A percentile compares a stretch with the other conserved stretches of the same genome.
Conservation (phyloP, 495 filamentous ascomycete genomes). For the Xanthoparmelia taractica region DNA sequence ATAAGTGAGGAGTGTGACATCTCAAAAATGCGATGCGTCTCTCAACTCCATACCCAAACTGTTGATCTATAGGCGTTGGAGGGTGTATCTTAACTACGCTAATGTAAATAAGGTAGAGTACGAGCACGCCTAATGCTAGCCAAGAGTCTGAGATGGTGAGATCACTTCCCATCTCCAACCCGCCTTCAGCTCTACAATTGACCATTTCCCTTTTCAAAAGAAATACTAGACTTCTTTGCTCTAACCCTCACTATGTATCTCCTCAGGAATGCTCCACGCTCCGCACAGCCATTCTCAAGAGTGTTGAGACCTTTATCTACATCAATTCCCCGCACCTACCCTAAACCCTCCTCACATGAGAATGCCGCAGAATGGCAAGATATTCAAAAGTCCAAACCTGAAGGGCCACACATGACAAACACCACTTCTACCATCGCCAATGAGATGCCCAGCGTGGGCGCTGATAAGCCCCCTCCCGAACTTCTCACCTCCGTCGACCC, state of each 20-base stretch:
- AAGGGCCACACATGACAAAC: constrained; percentile 57
- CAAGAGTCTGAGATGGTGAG: too few relatives aligned
- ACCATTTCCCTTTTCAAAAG: not conserved
- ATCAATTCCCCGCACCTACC: constrained; percentile 15
- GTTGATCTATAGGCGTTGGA: too few relatives aligned
- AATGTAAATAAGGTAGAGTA: too few relatives aligned
- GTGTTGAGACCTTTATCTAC: constrained; percentile 20
- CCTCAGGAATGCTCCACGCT: not conserved
- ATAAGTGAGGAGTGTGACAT: too few relatives aligned
- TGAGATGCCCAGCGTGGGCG: constrained; percentile 52
- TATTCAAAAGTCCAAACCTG: constrained; percentile 45
- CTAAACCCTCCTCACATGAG: constrained; percentile 25
- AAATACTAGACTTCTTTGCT: not conserved
- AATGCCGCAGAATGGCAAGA: constrained; percentile 45
- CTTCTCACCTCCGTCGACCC: constrained; percentile 50
- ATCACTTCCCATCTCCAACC: not conserved
- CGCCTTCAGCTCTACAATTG: not conserved
- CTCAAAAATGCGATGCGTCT: too few relatives aligned
- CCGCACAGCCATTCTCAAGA: constrained; percentile 1
- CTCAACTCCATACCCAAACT: too few relatives aligned
- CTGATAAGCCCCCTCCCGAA: constrained; percentile 52
- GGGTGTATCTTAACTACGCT: too few relatives aligned
- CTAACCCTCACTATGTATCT: not conserved
- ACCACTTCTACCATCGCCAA: constrained; percentile 57
- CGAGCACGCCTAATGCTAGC: too few relatives aligned